Percentiles rank a stretch among this genome's conserved stretches.
Conservation (phyloP, 176 grass and related monocot genomes). For the Carex parvula region DNA sequence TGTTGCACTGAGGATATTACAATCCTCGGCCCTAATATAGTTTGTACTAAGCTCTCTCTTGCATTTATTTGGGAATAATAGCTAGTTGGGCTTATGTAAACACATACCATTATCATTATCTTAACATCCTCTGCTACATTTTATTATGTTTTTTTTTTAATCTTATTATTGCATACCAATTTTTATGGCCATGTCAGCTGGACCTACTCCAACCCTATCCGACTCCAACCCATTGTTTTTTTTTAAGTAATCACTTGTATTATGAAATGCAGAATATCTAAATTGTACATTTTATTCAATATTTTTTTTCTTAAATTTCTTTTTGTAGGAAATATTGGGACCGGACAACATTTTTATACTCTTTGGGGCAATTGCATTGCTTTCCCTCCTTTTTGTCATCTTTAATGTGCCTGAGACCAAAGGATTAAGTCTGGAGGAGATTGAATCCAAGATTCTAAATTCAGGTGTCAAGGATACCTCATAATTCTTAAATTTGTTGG, state of each 20-base stretch:
- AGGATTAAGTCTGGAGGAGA: slow-evolving; percentile 94
- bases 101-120: too few species aligned
- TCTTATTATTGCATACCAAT: too few species aligned
- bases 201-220: too few species aligned
- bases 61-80: not conserved
- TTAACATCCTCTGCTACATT: not conserved
- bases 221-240: not conserved
- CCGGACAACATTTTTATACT: slow-evolving; percentile 84
- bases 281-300: not conserved
- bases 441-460: slow-evolving; percentile 84
- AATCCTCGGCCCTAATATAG: not conserved
- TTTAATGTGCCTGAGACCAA: slow-evolving; percentile 87
- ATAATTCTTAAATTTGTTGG: not conserved
- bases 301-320: not conserved
- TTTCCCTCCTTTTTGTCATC: slow-evolving; percentile 67
- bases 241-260: not conserved
- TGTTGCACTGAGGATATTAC: not conserved
- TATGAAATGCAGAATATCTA: not conserved
- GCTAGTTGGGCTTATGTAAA: too few species aligned
- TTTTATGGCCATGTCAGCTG: too few species aligned
- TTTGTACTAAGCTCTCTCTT: not conserved
- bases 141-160: too few species aligned
- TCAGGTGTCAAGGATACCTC: slow-evolving; percentile 11
- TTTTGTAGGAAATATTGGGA: slow-evolving; percentile 61
- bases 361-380: slow-evolving; percentile 74